Percentiles rank a stretch among this genome's conserved stretches.
phyloP scores from a whole-genome alignment of 1,284 basidiomycete species.

The Cryptococcus wingfieldii region DNA sequence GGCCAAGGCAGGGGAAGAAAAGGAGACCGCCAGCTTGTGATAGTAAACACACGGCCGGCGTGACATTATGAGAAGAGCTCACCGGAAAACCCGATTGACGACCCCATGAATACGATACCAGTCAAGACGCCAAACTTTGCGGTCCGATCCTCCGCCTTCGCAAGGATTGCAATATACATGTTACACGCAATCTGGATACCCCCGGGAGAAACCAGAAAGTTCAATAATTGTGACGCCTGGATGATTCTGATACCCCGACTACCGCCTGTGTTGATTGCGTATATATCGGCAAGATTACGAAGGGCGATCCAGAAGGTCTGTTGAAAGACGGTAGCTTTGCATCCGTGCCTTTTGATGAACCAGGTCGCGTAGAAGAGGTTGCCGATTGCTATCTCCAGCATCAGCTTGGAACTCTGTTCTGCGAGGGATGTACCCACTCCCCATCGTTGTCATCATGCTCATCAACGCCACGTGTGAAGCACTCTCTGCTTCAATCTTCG shows the following conservation, averaged over 20 bases:
- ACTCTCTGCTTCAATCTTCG: slow-evolving; percentile 30
- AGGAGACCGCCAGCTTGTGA: slow-evolving; percentile 32
- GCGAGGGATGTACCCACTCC: slow-evolving; percentile 22
- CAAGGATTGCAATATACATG: slow-evolving; percentile 31
- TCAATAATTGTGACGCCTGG: slow-evolving; percentile 42
- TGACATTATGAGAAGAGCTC: slow-evolving; percentile 5
- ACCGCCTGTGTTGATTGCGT: slow-evolving; percentile 33
- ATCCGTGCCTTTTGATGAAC: slow-evolving; percentile 36
- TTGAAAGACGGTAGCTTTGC: slow-evolving; percentile 41
- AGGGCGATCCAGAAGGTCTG: slow-evolving; percentile 44
- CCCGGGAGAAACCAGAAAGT: slow-evolving; percentile 40
- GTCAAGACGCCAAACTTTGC: slow-evolving; percentile 39
- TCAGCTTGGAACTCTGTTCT: too few relatives aligned
- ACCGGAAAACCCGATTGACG: slow-evolving; percentile 24
- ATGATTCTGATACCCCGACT: slow-evolving; percentile 33
- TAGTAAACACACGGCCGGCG: neutral
- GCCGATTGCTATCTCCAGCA: slow-evolving; percentile 24
- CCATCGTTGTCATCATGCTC: slow-evolving; percentile 26
- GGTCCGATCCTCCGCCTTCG: slow-evolving; percentile 28
- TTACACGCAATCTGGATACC: slow-evolving; percentile 43
- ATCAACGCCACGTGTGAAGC: slow-evolving; percentile 35
- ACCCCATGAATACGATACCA: slow-evolving; percentile 41
- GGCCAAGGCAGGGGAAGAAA: slow-evolving; percentile 23
- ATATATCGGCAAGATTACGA: slow-evolving; percentile 40
- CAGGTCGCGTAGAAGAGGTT: slow-evolving; percentile 45